Evolutionary conservation across 257 asterid species (phyloP), one percentile per base, ranked within the genome.

Genomic region (Fraxinus americana): DNA sequence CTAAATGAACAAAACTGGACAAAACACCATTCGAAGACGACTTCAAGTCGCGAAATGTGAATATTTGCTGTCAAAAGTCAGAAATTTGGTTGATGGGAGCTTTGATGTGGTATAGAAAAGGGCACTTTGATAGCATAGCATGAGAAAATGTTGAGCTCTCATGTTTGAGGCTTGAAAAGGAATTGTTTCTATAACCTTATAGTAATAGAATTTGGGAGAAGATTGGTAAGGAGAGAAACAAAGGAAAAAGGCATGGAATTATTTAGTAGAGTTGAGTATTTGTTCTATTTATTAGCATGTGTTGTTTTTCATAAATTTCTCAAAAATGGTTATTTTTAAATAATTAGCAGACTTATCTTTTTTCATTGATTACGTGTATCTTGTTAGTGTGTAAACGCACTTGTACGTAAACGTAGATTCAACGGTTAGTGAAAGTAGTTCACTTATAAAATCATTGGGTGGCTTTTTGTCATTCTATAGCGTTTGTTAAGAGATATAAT

Each of bases 1-100:
- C 81, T 61, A 89, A 92, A 85, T 86, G 88, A 90, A 89, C 89
- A 85, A 88, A 81, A 79, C 72, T 89, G 76, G 86, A 88, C 81
- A 84, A 78, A 36, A 38, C 65, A 17, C n/a, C 65, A 19, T 19
- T 6, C 27, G 25, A n/a, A 54, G 27, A 54, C 0, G 9, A 54
- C n/a, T 54, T 19, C 27, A 54, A 54, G 65, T 7, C 65, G 6
- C 19, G 65, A 54, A 19, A 54, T 54, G 23, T 71, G 35, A 41
- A 45, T 70, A 48, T 61, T 73, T 54, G 25, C 65, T 54, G 65
- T 54, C 72, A 30, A 45, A 61, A 70, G 21, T 65, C 45, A 21
- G 27, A 54, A 59, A 25, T 81, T 54, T 77, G 79, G 80, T 78
- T 50, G 38, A 77, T 77, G 72, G 68, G 69, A 73, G 35, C 66